Evolutionary conservation across 1,139 yeast species (phyloP), one percentile per base, ranked within the genome.

Genomic region (Blastobotrys apis): DNA sequence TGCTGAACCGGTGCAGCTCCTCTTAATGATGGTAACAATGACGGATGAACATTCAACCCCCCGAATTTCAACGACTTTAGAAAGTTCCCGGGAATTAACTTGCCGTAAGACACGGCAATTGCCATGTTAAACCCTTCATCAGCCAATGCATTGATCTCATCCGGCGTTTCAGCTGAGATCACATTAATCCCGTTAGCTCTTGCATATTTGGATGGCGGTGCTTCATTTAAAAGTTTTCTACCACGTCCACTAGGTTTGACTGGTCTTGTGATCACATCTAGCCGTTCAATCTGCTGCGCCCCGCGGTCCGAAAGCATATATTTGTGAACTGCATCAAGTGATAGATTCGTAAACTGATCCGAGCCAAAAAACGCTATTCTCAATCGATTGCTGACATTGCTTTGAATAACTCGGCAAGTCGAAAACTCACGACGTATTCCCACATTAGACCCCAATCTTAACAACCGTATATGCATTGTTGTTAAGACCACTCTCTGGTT

Each of bases 1-100:
- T 79, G 74, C 53, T 92, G 97, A 5, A 94, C 67, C 0, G 99
- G 99, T 2, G 97, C 83, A 0, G 97, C 80, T 0, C 99, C 99
- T 1, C 90, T 75, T 57, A 85, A 80, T 41, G 66, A 68, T 0
- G 98, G 98, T 10, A 92, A 71, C 15, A 90, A 63, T 0, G 97
- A 87, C 0, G 99, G 99, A 60, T 92, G 99, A 0, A 92, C 90
- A 59, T 92, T 92, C 20, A 92, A 59, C 0, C 97, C 94, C 0
- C 92, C 90, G 57, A 65, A 78, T 8, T 65, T 62, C 33, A 82
- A 66, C 0, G 59, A 37, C 0, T 58, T 43, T 2, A 92, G 63
- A 51, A 87, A 78, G 2, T 63, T 49, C 0, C 66, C 66, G 0
- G 97, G 97, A 5, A 92, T 86, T 39, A 90, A 67, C 43, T 72